Conservation (phyloP, 1,284 basidiomycete species). For the Flammula alnicola region DNA sequence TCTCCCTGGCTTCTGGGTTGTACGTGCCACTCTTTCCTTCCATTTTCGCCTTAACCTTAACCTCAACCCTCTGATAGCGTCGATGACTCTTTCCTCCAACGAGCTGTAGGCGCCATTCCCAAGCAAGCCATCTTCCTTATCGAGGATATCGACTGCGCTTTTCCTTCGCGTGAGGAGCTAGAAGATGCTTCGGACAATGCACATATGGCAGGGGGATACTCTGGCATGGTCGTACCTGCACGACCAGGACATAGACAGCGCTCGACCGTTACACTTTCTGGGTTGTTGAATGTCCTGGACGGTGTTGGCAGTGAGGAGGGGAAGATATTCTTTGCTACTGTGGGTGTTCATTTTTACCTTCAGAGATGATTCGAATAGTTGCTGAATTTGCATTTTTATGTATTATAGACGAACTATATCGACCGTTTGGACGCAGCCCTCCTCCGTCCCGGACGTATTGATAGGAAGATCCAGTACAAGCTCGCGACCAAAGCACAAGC, state of each 20-base stretch:
- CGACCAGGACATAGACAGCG: constrained; percentile 13
- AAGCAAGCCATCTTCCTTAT: constrained; percentile 55
- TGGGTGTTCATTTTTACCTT: constrained; percentile 35
- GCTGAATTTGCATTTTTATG: constrained; percentile 31
- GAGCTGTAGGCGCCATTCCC: constrained; percentile 49
- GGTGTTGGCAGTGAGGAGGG: constrained; percentile 61
- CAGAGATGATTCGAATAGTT: constrained; percentile 24
- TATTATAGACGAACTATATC: constrained; percentile 55
- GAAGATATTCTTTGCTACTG: constrained; percentile 59
- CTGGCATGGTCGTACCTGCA: constrained; percentile 33
- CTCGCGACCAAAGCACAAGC: constrained; percentile 52
- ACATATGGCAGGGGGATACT: constrained; percentile 54
- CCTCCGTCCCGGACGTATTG: constrained; percentile 57
- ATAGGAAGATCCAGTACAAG: constrained; percentile 53
- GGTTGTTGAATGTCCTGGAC: constrained; percentile 58
- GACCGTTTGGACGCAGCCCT: constrained; percentile 56
- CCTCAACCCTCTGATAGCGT: constrained; percentile 37
- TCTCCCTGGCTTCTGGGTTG: constrained; percentile 56
- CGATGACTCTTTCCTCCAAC: constrained; percentile 50
- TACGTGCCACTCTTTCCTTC: constrained; percentile 42
- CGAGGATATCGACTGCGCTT: constrained; percentile 63
- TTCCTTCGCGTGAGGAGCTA: constrained; percentile 48
- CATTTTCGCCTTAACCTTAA: not conserved
- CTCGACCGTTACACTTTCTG: constrained; percentile 51
- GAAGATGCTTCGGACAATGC: constrained; percentile 35